These are phyloP conservation scores for Solanum chmielewskii DNA, from an alignment of 257 asterid genomes.

Conservation along the genomic window DNA sequence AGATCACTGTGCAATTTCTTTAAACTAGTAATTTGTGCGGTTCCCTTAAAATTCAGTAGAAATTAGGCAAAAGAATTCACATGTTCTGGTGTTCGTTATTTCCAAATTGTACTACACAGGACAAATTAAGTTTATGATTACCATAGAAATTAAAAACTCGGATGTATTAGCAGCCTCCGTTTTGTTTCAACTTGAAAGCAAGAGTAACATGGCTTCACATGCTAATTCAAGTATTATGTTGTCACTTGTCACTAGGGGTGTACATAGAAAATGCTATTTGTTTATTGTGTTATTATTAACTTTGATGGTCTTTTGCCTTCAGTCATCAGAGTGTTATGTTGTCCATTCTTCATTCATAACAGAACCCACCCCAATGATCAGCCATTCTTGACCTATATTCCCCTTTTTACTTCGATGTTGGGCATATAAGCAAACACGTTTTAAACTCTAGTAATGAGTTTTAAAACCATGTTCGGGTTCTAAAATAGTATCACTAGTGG, in stretches of 20 bases:
- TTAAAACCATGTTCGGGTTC: neutral
- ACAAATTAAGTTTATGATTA: neutral
- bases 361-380: neutral
- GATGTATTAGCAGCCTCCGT: neutral
- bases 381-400: neutral
- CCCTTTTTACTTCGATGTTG: neutral
- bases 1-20: neutral
- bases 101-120: neutral
- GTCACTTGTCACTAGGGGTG: constrained; percentile 2
- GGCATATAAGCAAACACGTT: neutral
- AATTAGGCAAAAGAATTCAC: neutral
- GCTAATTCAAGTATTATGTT: neutral
- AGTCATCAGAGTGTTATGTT: neutral
- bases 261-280: constrained; percentile 1
- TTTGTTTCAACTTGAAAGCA: constrained; percentile 2
- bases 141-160: neutral
- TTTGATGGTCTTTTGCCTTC: constrained; percentile 1
- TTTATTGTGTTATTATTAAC: neutral
- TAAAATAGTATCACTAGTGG: neutral
- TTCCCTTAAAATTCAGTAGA: neutral
- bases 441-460: neutral
- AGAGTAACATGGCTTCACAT: constrained; percentile 29
- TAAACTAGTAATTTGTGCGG: neutral
- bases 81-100: neutral
- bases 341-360: neutral